These are phyloP conservation scores for Cryptosporidium tyzzeri DNA, from an alignment of 169 alveolate species.

Conservation along the genomic window DNA sequence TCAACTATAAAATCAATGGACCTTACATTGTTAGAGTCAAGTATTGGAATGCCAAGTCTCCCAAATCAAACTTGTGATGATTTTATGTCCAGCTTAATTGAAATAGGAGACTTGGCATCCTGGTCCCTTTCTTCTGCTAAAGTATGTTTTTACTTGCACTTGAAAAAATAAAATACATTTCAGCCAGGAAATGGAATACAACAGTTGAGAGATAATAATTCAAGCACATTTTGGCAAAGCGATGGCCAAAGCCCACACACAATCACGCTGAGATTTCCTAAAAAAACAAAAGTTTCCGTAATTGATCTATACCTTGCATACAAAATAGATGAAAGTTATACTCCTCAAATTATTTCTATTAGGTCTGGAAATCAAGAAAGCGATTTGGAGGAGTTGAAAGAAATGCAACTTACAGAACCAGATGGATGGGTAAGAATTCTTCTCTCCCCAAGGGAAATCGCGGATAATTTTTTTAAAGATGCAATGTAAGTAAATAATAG, in stretches of 20 bases:
- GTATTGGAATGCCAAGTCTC: constrained; percentile 34
- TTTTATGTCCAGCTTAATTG: constrained; percentile 23
- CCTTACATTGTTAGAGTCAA: constrained; percentile 52
- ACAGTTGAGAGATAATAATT: constrained; percentile 86
- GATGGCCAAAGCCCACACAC: constrained; percentile 88
- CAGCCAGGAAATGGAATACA: constrained; percentile 81
- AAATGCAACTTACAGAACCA: constrained; percentile 73
- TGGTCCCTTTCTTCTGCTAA: constrained; percentile 75
- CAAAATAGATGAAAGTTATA: constrained; percentile 86
- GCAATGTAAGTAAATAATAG: constrained; percentile 81
- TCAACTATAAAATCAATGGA: constrained; percentile 11
- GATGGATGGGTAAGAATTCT: constrained; percentile 76
- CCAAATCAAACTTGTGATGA: constrained; percentile 40
- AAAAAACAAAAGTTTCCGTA: constrained; percentile 82
- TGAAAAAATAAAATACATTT: background rate
- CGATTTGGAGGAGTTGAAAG: constrained; percentile 77
- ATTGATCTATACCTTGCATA: constrained; percentile 85
- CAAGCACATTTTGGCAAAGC: constrained; percentile 89
- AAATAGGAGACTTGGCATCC: constrained; percentile 70
- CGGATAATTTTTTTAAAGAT: constrained; percentile 80
- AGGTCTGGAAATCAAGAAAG: constrained; percentile 85
- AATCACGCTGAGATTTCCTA: constrained; percentile 84
- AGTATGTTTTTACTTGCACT: background rate
- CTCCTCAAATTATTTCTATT: constrained; percentile 86
- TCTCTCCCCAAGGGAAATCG: constrained; percentile 77